Evolutionary conservation across 176 grass and related monocot genomes (phyloP), one percentile per base, ranked within the genome.

Genomic region (Oryza punctata): DNA sequence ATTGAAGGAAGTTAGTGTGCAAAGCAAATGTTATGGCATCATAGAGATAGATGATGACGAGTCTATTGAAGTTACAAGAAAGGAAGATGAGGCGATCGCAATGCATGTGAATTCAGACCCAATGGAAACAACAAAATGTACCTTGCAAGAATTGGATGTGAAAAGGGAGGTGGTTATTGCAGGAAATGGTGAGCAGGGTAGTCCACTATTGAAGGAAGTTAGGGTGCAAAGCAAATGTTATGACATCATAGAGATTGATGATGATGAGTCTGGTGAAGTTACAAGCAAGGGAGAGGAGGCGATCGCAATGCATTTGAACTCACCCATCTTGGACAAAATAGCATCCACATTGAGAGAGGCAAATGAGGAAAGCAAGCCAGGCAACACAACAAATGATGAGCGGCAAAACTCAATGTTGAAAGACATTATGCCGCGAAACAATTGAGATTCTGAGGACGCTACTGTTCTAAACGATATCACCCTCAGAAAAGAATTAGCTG

Each of bases 201-300:
- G 11, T 15, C n/a, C 65, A n/a, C 16, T 30, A 30, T 33, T 50
- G 63, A 47, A 67, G 40, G 65, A 79, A 46, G 26, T 67, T n/a
- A 2, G 6, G 26, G 3, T 13, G 18, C 63, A 67, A 30, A 12
- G 11, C 18, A 79, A 67, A 47, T 28, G 27, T 9, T 5, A 3
- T 69, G 5, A 35, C 18, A 10, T 23, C 12, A 13, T 68, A 18
- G 43, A 52, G 45, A 80, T 69, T 18, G 52, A 19, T 11, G 64
- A 68, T 50, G 78, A 80, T 49, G 61, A 80, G 10, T 79, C 21
- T 50, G 63, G 10, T 33, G 63, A 79, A 67, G 63, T 4, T 14
- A n/a, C 5, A 0, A 9, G 25, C 25, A 79, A 79, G 10, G 64
- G 24, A 33, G 64, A 69, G 23, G 44, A 1, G 14, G 1, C 35